phyloP scores from a whole-genome alignment of 2,329 filamentous ascomycete genomes.

The Cladophialophora psammophila region DNA sequence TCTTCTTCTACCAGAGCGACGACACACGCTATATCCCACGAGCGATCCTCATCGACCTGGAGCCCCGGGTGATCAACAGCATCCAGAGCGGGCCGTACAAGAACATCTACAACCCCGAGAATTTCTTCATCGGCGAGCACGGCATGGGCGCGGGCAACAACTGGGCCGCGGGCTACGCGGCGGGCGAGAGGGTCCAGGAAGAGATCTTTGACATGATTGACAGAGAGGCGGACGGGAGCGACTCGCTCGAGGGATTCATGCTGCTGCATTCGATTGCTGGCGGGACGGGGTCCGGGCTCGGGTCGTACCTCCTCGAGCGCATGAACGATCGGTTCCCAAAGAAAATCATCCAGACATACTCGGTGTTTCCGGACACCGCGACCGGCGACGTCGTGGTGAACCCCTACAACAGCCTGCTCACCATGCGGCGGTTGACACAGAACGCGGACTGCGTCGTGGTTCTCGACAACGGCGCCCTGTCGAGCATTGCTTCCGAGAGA shows the following conservation, averaged over 20 bases:
- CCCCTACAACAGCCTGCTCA: slow-evolving; percentile 94
- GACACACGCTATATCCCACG: slow-evolving; percentile 97
- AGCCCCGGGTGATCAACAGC: slow-evolving; percentile 87
- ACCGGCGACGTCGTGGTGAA: slow-evolving; percentile 94
- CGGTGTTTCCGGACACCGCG: slow-evolving; percentile 94
- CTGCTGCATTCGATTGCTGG: slow-evolving; percentile 97
- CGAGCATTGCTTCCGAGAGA: slow-evolving; percentile 90
- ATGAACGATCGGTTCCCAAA: slow-evolving; percentile 98
- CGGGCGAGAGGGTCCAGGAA: slow-evolving; percentile 88
- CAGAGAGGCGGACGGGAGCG: slow-evolving; percentile 95
- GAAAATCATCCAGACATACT: slow-evolving; percentile 99
- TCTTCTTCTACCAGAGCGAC: slow-evolving; percentile 99
- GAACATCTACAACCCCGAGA: slow-evolving; percentile 99
- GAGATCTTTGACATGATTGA: slow-evolving; percentile 99
- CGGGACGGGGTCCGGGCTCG: slow-evolving; percentile 93
- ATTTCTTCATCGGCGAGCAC: slow-evolving; percentile 96
- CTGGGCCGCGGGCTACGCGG: slow-evolving; percentile 96
- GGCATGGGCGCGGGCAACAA: slow-evolving; percentile 96
- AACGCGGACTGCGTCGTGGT: slow-evolving; percentile 98
- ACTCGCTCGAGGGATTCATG: slow-evolving; percentile 99
- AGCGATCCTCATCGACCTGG: slow-evolving; percentile 92
- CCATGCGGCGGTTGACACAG: slow-evolving; percentile 88
- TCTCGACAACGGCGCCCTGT: slow-evolving; percentile 91
- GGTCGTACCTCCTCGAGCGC: slow-evolving; percentile 90
- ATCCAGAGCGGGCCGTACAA: slow-evolving; percentile 95